phyloP scores from a whole-genome alignment of 305 asterid genomes.

The Fraxinus albicans region DNA sequence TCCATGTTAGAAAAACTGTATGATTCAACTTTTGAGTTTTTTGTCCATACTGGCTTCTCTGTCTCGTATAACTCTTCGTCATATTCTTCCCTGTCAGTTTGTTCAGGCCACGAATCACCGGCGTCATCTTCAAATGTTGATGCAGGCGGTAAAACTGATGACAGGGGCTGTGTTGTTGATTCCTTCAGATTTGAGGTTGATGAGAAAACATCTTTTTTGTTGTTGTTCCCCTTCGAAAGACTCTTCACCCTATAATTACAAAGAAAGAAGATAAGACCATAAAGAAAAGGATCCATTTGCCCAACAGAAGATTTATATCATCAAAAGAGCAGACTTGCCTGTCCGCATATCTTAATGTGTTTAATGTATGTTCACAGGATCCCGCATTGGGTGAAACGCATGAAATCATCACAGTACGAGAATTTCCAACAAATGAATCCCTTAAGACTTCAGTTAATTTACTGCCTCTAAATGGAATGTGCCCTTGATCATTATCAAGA shows the following conservation, averaged over 20 bases:
- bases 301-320: not conserved
- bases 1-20: slow-evolving; percentile 44
- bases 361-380: slow-evolving; percentile 94
- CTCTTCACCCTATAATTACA: slow-evolving; percentile 75
- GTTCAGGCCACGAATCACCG: slow-evolving; percentile 79
- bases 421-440: slow-evolving; percentile 96
- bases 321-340: slow-evolving; percentile 46
- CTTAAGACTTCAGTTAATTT: slow-evolving; percentile 94
- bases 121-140: slow-evolving; percentile 71
- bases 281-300: not conserved
- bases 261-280: slow-evolving; percentile 7
- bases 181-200: slow-evolving; percentile 72
- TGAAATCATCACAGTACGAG: slow-evolving; percentile 97
- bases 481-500: slow-evolving; percentile 95
- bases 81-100: slow-evolving; percentile 71
- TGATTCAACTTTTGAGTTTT: slow-evolving; percentile 50
- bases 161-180: slow-evolving; percentile 55
- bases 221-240: slow-evolving; percentile 78
- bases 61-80: slow-evolving; percentile 77
- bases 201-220: slow-evolving; percentile 68
- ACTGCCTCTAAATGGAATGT: slow-evolving; percentile 99
- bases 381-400: slow-evolving; percentile 93
- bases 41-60: slow-evolving; percentile 69
- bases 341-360: slow-evolving; percentile 97
- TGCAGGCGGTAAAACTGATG: slow-evolving; percentile 53